Base-by-base conservation (phyloP, 805 yeast species). In the Wickerhamiella hasegawae region DNA sequence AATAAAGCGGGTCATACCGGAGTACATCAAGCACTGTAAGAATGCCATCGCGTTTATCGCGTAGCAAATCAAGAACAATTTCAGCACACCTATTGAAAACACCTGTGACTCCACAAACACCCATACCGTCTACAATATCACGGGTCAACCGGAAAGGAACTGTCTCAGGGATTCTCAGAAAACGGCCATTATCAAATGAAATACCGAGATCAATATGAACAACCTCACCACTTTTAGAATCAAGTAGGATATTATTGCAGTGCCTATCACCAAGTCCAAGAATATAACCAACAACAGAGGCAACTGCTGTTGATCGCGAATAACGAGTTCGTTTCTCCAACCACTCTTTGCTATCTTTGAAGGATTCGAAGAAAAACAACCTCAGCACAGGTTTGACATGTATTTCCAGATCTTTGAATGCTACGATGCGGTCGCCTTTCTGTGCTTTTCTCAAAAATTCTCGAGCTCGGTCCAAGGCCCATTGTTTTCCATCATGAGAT, bases 231-330 rank as follows among this genome's bases (percentile, higher is more conserved):
- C 81, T 67, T n/a, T 53, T 49, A 33, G 65, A 63, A 53, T 90
- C 96, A n/a, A 90, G 51, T 32, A 90, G 55, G 26, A 90, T 76
- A 52, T 90, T 90, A 53, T 84, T 84, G 52, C 93, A 71, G 55
- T 90, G 99, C 20, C 99, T 63, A 53, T 90, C 99, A 4, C 99
- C 99, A 4, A 90, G 63, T 0, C 99, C 99, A 28, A 90, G 59
- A 11, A 90, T 63, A 53, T 81, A 67, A 0, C 98, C 98, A 17
- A 84, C 76, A 32, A 92, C 77, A 1, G 96, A 84, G 2, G 78
- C 68, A 0, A 83, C 69, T 0, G 95, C 95, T 1, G 82, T 64
- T 0, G 95, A 93, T 34, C 73, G 71, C 1, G 79, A 68, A 52
- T 82, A 90, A 1, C 58, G 55, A 17, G 68, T 61, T 26, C 84